Conservation (phyloP, 495 filamentous ascomycete genomes). For the Annulohypoxylon moriforme region DNA sequence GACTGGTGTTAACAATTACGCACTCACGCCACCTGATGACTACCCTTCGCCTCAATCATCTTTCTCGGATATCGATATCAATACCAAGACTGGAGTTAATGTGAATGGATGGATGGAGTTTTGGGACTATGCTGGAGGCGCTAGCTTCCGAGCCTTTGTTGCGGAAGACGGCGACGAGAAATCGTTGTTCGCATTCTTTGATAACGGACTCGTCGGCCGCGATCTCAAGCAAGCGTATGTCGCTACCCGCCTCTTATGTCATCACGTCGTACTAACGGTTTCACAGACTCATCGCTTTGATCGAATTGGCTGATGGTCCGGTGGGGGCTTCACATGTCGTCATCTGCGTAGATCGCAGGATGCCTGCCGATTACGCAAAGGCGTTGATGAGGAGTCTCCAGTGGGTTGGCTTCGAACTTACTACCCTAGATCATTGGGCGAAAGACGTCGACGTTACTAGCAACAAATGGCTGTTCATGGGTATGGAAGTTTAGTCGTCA, state of each 20-base stretch:
- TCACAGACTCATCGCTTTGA: conserved; percentile 83
- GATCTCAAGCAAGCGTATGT: conserved; percentile 91
- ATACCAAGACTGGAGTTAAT: conserved; percentile 34
- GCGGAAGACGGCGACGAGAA: conserved; percentile 71
- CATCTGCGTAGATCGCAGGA: conserved; percentile 78
- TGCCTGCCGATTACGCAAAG: conserved; percentile 66
- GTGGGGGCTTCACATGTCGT: conserved; percentile 82
- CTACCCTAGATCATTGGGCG: conserved; percentile 80
- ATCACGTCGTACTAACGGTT: conserved; percentile 30
- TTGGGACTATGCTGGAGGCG: conserved; percentile 87
- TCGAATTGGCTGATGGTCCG: conserved; percentile 81
- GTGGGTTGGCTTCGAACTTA: conserved; percentile 91
- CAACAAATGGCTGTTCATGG: conserved; percentile 83
- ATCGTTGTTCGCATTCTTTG: conserved; percentile 90
- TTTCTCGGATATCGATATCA: conserved; percentile 16
- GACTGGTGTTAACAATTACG: conserved; percentile 69
- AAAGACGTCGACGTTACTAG: conserved; percentile 68
- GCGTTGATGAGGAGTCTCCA: conserved; percentile 81
- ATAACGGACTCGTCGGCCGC: conserved; percentile 70
- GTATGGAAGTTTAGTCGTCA: conserved; percentile 76
- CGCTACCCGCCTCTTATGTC: conserved; percentile 11
- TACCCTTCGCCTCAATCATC: conserved; percentile 44
- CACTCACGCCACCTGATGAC: conserved; percentile 58
- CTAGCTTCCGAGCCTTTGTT: conserved; percentile 86
- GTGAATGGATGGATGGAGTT: conserved; percentile 74